Percentiles rank a stretch among this genome's conserved stretches.
These are phyloP conservation scores for Pseudogymnoascus sp. DNA, from an alignment of 2,329 filamentous ascomycete genomes.

Conservation along the genomic window DNA sequence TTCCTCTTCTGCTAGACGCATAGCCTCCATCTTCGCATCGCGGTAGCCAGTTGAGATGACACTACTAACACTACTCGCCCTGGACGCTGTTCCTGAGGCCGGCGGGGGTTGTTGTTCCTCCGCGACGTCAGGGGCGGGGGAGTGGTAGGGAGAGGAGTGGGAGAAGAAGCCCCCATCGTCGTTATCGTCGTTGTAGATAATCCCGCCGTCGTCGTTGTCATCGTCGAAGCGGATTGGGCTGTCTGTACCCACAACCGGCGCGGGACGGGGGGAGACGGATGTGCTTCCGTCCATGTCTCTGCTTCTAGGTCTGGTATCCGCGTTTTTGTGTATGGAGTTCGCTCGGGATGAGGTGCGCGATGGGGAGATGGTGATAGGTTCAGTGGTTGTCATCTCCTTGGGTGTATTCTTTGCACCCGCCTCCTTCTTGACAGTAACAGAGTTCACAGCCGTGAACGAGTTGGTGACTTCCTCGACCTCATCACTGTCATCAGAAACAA, in stretches of 20 bases:
- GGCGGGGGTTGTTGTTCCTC: background rate
- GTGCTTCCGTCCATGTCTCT: background rate
- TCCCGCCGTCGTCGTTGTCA: background rate
- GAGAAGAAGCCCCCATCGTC: background rate
- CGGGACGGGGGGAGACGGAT: background rate
- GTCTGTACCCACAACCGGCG: background rate
- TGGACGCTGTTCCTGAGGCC: background rate
- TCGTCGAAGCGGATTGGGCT: background rate
- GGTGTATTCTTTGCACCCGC: background rate
- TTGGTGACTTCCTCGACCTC: background rate
- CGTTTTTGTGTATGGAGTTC: background rate
- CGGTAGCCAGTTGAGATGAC: background rate
- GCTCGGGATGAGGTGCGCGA: background rate
- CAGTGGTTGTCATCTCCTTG: background rate
- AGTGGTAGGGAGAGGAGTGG: background rate
- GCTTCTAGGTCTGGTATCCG: background rate
- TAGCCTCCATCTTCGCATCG: constrained; percentile 2
- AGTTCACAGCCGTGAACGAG: background rate
- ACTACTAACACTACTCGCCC: background rate
- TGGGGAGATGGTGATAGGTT: background rate
- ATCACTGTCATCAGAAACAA: background rate
- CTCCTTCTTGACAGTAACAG: background rate
- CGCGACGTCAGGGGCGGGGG: background rate
- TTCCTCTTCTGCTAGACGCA: background rate
- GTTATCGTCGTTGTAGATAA: background rate